Percentiles rank a stretch among this genome's conserved stretches.
These are phyloP conservation scores for Chytriomyces sp. DNA, from an alignment of 192 early-diverging fungal genomes.

Conservation along the genomic window DNA sequence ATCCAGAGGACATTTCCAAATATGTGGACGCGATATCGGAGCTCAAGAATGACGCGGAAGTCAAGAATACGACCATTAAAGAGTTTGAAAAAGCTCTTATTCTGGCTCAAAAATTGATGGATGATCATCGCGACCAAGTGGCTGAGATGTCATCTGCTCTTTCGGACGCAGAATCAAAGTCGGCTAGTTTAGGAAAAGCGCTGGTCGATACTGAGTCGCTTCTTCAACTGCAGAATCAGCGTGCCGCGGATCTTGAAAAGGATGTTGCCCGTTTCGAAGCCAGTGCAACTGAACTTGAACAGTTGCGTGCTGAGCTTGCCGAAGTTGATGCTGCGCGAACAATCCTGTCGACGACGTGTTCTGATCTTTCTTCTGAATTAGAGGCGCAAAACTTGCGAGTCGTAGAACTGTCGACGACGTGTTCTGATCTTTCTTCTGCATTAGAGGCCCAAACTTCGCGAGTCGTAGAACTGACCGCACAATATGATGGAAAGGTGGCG, in stretches of 20 bases:
- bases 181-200: too few relatives aligned
- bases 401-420: too few relatives aligned
- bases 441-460: too few relatives aligned
- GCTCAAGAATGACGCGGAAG: background rate
- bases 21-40: background rate
- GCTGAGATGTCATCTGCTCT: background rate
- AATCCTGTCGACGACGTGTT: too few relatives aligned
- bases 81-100: conserved; percentile 25
- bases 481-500: too few relatives aligned
- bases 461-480: too few relatives aligned
- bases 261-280: background rate
- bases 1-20: too few relatives aligned
- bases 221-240: background rate
- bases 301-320: background rate
- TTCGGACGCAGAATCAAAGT: background rate
- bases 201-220: background rate
- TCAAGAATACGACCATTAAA: conserved; percentile 16
- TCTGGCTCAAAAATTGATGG: conserved; percentile 25
- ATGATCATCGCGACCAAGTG: conserved; percentile 15
- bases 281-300: background rate
- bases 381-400: too few relatives aligned
- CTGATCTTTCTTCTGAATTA: too few relatives aligned
- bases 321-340: too few relatives aligned
- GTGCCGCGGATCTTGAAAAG: background rate
- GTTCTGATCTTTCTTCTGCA: too few relatives aligned